Percentiles rank a stretch among this genome's conserved stretches.
Conservation (phyloP, 2,329 filamentous ascomycete genomes). For the Aspergillus nomiae region DNA sequence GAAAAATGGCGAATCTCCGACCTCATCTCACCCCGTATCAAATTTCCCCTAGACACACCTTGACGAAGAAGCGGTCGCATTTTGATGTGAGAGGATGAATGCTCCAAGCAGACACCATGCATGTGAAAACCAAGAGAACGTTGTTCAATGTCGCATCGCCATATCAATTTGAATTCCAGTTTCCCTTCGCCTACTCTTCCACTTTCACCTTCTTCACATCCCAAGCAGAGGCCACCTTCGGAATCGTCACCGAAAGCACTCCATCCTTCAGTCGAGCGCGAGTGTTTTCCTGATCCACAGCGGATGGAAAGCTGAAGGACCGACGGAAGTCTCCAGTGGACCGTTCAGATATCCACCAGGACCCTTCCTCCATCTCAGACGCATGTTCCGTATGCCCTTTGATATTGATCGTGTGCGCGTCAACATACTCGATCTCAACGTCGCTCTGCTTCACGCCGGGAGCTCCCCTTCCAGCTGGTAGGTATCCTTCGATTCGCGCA, state of each 20-base stretch:
- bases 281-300: constrained; percentile 62
- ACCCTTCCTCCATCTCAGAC: constrained; percentile 31
- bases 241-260: constrained; percentile 59
- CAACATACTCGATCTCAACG: constrained; percentile 51
- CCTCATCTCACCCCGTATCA: not conserved
- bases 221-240: constrained; percentile 50
- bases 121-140: not conserved
- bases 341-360: constrained; percentile 64
- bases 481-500: constrained; percentile 46
- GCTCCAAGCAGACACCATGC: not conserved
- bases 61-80: not conserved
- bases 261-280: constrained; percentile 64
- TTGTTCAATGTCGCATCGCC: not conserved
- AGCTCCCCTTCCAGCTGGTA: constrained; percentile 54
- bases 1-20: not conserved
- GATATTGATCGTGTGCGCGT: constrained; percentile 50
- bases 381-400: constrained; percentile 46
- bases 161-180: not conserved
- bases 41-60: not conserved
- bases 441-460: constrained; percentile 50
- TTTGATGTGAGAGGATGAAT: not conserved
- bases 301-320: constrained; percentile 59
- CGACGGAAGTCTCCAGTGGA: constrained; percentile 62
- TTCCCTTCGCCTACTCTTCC: not conserved
- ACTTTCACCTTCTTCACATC: constrained; percentile 51